Evolutionary conservation across 306 rosid species (phyloP).

Genomic region (Glycine soja): DNA sequence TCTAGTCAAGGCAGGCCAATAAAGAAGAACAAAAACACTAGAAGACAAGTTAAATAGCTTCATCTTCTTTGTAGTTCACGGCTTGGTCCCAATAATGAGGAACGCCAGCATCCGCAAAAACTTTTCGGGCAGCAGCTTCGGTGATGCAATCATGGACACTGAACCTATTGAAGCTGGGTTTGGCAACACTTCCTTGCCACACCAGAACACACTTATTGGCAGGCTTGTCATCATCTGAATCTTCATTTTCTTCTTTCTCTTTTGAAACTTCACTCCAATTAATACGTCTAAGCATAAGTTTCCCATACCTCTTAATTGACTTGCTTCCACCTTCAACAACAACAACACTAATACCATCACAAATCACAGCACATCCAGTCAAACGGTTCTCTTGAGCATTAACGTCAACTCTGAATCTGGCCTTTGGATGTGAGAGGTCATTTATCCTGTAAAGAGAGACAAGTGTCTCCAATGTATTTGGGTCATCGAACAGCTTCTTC

Average conservation of each 20-base stretch:
- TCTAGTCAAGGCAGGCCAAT: conserved; percentile 34
- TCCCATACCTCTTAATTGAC: conserved; percentile 92
- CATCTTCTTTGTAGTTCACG: conserved; percentile 68
- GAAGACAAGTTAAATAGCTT: conserved; percentile 38
- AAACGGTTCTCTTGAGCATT: conserved; percentile 91
- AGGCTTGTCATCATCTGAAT: conserved; percentile 72
- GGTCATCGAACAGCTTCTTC: conserved; percentile 85
- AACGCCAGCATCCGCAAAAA: conserved; percentile 84
- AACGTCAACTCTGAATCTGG: conserved; percentile 88
- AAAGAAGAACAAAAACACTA: conserved; percentile 28
- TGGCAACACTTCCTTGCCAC: conserved; percentile 98
- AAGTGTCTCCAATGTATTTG: conserved; percentile 65
- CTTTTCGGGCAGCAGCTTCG: conserved; percentile 88
- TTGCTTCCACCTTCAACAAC: conserved; percentile 96
- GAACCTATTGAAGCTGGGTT: conserved; percentile 76
- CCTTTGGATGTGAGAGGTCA: conserved; percentile 84
- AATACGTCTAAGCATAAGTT: conserved; percentile 88
- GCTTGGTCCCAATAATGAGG: conserved; percentile 97
- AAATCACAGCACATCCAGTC: conserved; percentile 87
- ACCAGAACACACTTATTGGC: conserved; percentile 76
- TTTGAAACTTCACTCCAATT: conserved; percentile 80
- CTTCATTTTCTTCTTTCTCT: conserved; percentile 76
- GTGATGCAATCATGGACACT: conserved; percentile 88
- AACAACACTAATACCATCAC: conserved; percentile 75
- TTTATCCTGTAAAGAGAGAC: conserved; percentile 84